These are phyloP conservation scores for Aspergillus mulundensis DNA, from an alignment of 495 filamentous ascomycete species.

Conservation along the genomic window DNA sequence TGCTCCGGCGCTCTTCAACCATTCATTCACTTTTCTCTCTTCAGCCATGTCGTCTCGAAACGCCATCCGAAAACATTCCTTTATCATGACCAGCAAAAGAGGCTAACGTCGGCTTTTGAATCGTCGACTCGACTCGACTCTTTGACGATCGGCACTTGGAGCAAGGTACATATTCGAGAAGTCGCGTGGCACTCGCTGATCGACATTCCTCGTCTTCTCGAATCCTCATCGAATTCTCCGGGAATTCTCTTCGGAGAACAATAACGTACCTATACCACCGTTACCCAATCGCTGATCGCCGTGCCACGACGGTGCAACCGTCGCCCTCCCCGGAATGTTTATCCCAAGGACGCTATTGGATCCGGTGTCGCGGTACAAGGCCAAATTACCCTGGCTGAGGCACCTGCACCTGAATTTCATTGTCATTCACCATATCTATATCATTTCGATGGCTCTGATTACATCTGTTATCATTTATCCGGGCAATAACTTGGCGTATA, in stretches of 20 bases:
- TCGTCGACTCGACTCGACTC: not conserved
- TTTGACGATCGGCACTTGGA: constrained; percentile 6
- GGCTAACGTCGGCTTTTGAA: constrained; percentile 4
- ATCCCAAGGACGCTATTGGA: constrained; percentile 25
- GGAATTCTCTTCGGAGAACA: constrained; percentile 1
- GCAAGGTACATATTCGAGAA: no score
- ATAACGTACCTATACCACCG: constrained; percentile 2
- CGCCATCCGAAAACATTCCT: not conserved
- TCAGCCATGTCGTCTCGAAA: constrained; percentile 1
- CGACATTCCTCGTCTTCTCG: constrained; percentile 3
- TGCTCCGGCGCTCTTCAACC: not conserved
- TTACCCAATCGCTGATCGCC: not conserved
- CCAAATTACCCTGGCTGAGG: constrained; percentile 32
- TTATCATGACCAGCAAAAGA: constrained; percentile 5
- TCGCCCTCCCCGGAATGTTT: constrained; percentile 29
- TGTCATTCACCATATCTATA: constrained; percentile 78
- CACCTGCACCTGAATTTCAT: constrained; percentile 77
- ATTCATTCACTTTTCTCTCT: not conserved
- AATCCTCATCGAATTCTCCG: not conserved
- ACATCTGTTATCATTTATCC: constrained; percentile 74
- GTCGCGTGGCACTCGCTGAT: constrained; percentile 12
- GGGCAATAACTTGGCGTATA: constrained; percentile 61
- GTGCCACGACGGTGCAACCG: constrained; percentile 12
- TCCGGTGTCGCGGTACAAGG: constrained; percentile 12
- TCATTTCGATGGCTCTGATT: constrained; percentile 63